phyloP scores from a whole-genome alignment of 345 rosid genomes.

The Camelina laxa region DNA sequence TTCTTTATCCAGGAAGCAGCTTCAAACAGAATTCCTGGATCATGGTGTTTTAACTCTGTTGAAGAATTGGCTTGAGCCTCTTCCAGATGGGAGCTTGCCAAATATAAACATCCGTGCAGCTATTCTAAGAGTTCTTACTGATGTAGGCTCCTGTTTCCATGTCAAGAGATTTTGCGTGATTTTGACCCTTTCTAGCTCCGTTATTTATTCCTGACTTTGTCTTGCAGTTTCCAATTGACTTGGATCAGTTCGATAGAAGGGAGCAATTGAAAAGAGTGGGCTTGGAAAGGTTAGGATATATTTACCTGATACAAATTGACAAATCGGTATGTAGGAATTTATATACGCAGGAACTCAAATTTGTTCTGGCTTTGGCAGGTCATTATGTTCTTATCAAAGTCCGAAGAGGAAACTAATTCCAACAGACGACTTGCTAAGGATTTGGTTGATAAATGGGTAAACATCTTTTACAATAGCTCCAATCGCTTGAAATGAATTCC shows the following conservation, averaged over 20 bases:
- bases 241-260: slow-evolving; percentile 93
- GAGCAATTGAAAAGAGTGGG: slow-evolving; percentile 93
- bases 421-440: slow-evolving; percentile 96
- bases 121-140: slow-evolving; percentile 73
- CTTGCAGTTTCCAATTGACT: slow-evolving; percentile 85
- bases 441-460: slow-evolving; percentile 98
- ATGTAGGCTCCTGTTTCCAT: slow-evolving; percentile 53
- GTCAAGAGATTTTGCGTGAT: not conserved
- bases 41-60: slow-evolving; percentile 88
- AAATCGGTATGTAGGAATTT: not conserved
- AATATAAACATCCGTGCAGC: slow-evolving; percentile 94
- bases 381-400: slow-evolving; percentile 94
- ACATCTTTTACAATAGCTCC: slow-evolving; percentile 8
- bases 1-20: slow-evolving; percentile 77
- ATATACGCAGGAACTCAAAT: not conserved
- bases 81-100: slow-evolving; percentile 98
- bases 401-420: slow-evolving; percentile 93
- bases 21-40: slow-evolving; percentile 92
- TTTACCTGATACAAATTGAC: slow-evolving; percentile 1
- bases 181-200: slow-evolving; percentile 17
- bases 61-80: slow-evolving; percentile 99
- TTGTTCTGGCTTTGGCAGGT: slow-evolving; percentile 56
- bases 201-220: slow-evolving; percentile 22
- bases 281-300: slow-evolving; percentile 81
- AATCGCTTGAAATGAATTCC: not conserved